Base-by-base conservation (phyloP, 2,329 filamentous ascomycete species). In the Corynespora cassiicola region DNA sequence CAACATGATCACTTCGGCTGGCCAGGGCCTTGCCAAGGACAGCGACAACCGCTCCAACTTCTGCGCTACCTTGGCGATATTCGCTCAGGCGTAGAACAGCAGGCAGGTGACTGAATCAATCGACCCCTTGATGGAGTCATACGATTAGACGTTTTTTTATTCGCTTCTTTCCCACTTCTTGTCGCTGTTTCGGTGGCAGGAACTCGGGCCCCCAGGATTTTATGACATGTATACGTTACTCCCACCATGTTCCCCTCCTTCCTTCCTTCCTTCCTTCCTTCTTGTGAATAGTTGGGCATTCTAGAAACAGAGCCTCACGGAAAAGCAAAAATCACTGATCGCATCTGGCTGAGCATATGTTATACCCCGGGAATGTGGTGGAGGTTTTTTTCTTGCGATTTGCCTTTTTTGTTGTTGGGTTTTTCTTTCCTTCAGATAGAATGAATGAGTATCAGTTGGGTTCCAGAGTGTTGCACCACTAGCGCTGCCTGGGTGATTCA, bases 41-140 rank as follows among this genome's bases (percentile, higher is more conserved):
- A 55, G 54, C 18, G 72, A 75, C 50, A 77, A 78, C 52, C 63
- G 70, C 22, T 70, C 67, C 51, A 72, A 74, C 54, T 78, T 76
- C 58, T 74, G 74, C 49, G 72, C 70, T 28, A 77, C 74, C 3
- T 50, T 78, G 12, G 72, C 69, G 1, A 63, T 67, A 45, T 68
- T 68, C 24, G 61, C 64, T 10, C 51, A 54, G 36, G 28, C 48
- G 12, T 63, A 56, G n/a, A n/a, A n/a, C n/a, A n/a, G n/a, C n/a
- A n/a, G n/a, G n/a, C n/a, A n/a, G n/a, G n/a, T n/a, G n/a, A n/a
- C n/a, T n/a, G n/a, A n/a, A n/a, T n/a, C n/a, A n/a, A n/a, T n/a
- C n/a, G 26, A 20, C 14, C 35, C 42, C 39, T 54, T 47, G 46
- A 51, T 43, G 39, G 41, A 45, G 14, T 26, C 20, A 6, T 17